Percentiles rank a stretch among this genome's conserved stretches.
phyloP scores from a whole-genome alignment of 495 filamentous ascomycete genomes.

The Hypomontagnella monticulosa region DNA sequence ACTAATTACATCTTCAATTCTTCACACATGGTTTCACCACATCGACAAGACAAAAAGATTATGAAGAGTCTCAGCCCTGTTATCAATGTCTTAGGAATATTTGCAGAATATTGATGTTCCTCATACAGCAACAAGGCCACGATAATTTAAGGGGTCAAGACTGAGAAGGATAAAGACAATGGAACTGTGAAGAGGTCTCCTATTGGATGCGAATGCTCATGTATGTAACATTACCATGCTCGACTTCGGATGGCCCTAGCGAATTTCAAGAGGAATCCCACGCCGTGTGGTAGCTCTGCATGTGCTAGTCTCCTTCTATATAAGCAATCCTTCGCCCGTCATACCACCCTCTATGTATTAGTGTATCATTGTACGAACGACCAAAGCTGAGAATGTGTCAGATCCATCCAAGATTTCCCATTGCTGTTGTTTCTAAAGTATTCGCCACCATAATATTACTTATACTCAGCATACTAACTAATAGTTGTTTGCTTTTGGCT shows the following conservation, averaged over 20 bases:
- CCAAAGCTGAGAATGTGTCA: too few species aligned
- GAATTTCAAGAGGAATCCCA: background rate
- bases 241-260: constrained; percentile 1
- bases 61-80: constrained; percentile 25
- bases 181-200: constrained; percentile 20
- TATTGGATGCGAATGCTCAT: constrained; percentile 18
- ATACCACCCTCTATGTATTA: too few species aligned
- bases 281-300: constrained; percentile 17
- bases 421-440: too few species aligned
- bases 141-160: constrained; percentile 29
- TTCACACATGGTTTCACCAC: background rate
- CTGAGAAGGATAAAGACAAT: constrained; percentile 12
- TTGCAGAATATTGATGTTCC: constrained; percentile 34
- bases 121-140: constrained; percentile 15
- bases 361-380: too few species aligned
- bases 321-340: background rate
- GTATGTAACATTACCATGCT: constrained; percentile 19
- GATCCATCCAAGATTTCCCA: too few species aligned
- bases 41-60: background rate
- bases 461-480: too few species aligned
- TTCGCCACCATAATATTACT: too few species aligned
- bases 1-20: background rate
- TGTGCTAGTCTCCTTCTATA: constrained; percentile 8
- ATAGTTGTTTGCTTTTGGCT: too few species aligned
- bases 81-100: constrained; percentile 33